Conservation (phyloP, 2,329 filamentous ascomycete species). For the Sclerotinia nivalis region DNA sequence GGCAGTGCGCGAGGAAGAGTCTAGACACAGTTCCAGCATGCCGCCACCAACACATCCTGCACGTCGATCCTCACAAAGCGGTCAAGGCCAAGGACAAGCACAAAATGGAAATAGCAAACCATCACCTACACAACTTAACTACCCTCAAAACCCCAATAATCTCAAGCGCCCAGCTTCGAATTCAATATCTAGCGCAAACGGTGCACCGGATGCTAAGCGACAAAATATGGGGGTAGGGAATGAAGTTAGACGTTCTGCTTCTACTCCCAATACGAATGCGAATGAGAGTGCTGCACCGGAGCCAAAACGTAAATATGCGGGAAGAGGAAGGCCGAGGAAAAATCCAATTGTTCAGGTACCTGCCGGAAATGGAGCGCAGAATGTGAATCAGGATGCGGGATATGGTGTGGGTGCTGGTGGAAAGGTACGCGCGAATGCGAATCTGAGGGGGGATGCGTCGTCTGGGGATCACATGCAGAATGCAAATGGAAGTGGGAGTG, state of each 20-base stretch:
- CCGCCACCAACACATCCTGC: not conserved
- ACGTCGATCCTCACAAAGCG: not conserved
- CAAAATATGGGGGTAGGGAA: not conserved
- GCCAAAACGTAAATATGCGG: not conserved
- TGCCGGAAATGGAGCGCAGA: too few relatives aligned
- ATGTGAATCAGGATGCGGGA: not conserved
- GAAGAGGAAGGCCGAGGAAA: not conserved
- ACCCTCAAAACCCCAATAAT: not conserved
- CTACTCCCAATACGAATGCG: too few relatives aligned
- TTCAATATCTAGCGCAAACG: not conserved
- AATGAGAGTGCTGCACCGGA: not conserved
- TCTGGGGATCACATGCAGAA: not conserved
- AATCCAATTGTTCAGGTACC: not conserved
- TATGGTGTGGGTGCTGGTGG: not conserved
- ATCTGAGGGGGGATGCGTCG: not conserved
- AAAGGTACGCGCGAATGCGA: not conserved
- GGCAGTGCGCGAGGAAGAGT: not conserved
- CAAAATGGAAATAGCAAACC: not conserved
- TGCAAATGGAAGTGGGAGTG: not conserved
- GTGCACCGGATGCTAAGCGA: not conserved
- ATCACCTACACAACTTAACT: not conserved
- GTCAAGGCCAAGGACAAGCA: not conserved
- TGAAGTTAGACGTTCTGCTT: not conserved
- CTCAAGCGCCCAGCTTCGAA: constrained; percentile 4
- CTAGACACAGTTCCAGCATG: not conserved